Evolutionary conservation across 352 stramenopile species (phyloP), one percentile per base, ranked within the genome.

Genomic region (Globisporangium solare): DNA sequence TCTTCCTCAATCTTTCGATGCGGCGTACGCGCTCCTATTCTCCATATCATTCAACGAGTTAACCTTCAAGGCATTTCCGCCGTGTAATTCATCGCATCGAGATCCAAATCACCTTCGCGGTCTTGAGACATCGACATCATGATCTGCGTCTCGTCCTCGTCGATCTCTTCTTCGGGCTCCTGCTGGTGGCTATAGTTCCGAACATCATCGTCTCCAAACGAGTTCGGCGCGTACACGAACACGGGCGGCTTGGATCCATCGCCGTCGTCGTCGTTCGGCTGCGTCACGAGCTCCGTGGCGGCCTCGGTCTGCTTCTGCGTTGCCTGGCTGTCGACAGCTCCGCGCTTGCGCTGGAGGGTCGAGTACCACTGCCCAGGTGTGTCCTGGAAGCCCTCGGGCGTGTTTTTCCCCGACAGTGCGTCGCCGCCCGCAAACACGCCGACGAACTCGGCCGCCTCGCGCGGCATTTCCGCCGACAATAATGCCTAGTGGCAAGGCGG

Each of bases 91-190:
- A 35, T 35, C 27, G 10, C 4, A 35, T 35, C 7, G 27, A 35
- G 18, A 35, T 37, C 17, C 21, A 20, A 17, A 20, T 55, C 31
- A 79, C 70, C 67, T 21, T 79, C 67, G 40, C 71, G 72, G 17
- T 86, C 78, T 56, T 89, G 70, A 0, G 77, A 89, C 27, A 85
- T 62, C 50, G 79, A 84, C 74, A 90, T 90, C 41, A 79, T 48
- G 58, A 92, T 92, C 70, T 92, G 83, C 42, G 83, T 92, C 70
- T 90, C 83, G 27, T 92, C 79, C 56, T 90, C 83, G 45, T 92
- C 82, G 13, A 85, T 68, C 15, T 82, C 73, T 5, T 80, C 71
- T 3, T 60, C 40, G 21, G 47, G 43, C 2, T 43, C 51, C n/a
- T 77, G 58, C 51, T 45, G 40, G 2, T 39, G 18, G 24, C 24